Evolutionary conservation across 768 basidiomycete genomes (phyloP), one percentile per base, ranked within the genome.

Genomic region (Dentipellis sp.): DNA sequence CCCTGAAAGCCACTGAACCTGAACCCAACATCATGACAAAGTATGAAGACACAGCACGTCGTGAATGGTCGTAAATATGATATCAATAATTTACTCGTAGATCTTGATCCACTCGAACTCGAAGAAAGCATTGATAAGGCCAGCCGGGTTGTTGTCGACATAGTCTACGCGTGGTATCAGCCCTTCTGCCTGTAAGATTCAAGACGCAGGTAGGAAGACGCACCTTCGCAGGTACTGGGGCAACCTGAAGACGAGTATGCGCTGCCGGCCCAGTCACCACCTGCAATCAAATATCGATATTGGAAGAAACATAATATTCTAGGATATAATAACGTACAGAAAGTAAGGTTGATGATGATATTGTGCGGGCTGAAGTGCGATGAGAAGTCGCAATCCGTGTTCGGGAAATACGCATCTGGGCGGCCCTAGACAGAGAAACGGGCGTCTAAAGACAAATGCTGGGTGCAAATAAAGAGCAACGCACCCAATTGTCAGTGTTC

Each of bases 371-470:
- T 59, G 53, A 67, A 66, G 48, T 63, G 56, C 55, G 68, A 67
- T 53, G 65, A 63, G 10, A 75, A 66, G 56, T 73, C 67, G 57
- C 69, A 71, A 49, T 67, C 62, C n/a, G 62, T 55, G 56, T 68
- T 69, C 34, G 63, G 57, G 54, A 66, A 59, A 19, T 55, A 49
- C 1, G 66, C 65, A 47, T 50, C 57, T 11, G 62, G 65, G 16
- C 42, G 58, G 34, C 64, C 64, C 66, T 62, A 29, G 23, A 17
- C 12, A 36, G 14, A 42, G 38, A 6, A 29, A 3, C 6, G 29
- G 6, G 29, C 14, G 35, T 23, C 14, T n/a, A 39, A 45, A 45
- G 9, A 45, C 11, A n/a, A 38, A 40, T 8, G 39, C 19, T 2
- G 12, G 12, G 37, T 3, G 1, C 17, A 29, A 35, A n/a, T 10